Percentiles rank a stretch among this genome's conserved stretches.
These are phyloP conservation scores for Solanum hybrid DNA, from an alignment of 305 asterid genomes.

Conservation along the genomic window DNA sequence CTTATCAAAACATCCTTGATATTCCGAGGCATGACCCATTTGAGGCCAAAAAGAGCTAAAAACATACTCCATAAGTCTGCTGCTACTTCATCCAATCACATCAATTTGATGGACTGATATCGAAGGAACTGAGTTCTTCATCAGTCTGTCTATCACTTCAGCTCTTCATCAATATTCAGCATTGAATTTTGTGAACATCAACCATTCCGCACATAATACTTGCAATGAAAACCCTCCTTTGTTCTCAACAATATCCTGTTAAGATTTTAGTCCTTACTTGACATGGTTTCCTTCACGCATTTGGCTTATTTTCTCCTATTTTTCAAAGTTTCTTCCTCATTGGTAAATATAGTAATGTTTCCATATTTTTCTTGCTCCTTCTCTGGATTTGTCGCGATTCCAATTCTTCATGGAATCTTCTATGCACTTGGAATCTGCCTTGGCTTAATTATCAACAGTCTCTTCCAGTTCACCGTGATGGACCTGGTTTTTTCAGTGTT, in stretches of 20 bases:
- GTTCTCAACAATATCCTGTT: not conserved
- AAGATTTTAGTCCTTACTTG: not conserved
- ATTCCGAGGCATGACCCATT: not conserved
- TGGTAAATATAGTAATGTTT: not conserved
- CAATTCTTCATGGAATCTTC: not conserved
- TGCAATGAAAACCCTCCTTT: not conserved
- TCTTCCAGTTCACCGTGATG: not conserved
- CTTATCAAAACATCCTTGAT: not conserved
- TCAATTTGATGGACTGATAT: not conserved
- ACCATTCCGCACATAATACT: not conserved
- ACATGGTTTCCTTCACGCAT: not conserved
- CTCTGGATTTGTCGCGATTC: not conserved
- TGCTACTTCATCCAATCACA: not conserved
- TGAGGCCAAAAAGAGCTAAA: not conserved
- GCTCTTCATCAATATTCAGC: not conserved
- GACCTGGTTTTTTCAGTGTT: not conserved
- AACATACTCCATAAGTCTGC: not conserved
- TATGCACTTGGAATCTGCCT: not conserved
- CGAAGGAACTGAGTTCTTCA: not conserved
- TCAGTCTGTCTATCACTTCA: not conserved
- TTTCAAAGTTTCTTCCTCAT: not conserved
- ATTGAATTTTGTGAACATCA: not conserved
- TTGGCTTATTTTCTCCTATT: not conserved
- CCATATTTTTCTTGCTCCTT: not conserved
- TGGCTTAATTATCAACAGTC: not conserved